Percentiles rank a stretch among this genome's conserved stretches.
Conservation (phyloP, 805 yeast species). For the Blastobotrys peoriensis region DNA sequence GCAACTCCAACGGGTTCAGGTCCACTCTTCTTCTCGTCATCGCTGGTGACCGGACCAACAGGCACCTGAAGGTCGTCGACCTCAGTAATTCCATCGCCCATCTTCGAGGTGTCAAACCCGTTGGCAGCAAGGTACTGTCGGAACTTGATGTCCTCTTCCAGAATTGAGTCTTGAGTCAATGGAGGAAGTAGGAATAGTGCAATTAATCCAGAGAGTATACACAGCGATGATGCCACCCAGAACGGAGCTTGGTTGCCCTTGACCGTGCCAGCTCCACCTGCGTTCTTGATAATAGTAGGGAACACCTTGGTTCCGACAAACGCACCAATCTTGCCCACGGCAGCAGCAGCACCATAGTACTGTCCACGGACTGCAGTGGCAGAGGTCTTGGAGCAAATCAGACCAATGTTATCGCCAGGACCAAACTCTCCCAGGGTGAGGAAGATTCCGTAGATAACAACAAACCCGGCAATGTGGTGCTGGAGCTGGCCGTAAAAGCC, state of each 20-base stretch:
- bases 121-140: constrained; percentile 55
- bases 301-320: constrained; percentile 85
- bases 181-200: constrained; percentile 71
- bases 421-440: constrained; percentile 87
- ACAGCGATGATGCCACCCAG: constrained; percentile 72
- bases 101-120: constrained; percentile 62
- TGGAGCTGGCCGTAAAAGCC: constrained; percentile 53
- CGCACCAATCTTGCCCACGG: constrained; percentile 87
- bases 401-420: constrained; percentile 88
- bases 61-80: not conserved
- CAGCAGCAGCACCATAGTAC: constrained; percentile 88
- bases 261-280: constrained; percentile 43
- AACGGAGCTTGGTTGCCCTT: constrained; percentile 70
- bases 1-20: no score
- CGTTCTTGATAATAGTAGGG: constrained; percentile 65
- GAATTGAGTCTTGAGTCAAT: constrained; percentile 77
- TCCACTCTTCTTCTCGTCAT: not conserved
- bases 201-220: constrained; percentile 62
- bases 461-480: constrained; percentile 66
- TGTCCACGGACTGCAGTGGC: constrained; percentile 88
- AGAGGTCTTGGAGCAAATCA: constrained; percentile 77
- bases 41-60: not conserved
- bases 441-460: constrained; percentile 84
- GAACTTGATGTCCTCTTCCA: constrained; percentile 69
- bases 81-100: constrained; percentile 39